phyloP scores from a whole-genome alignment of 768 basidiomycete genomes.

The Boletellus ananas region DNA sequence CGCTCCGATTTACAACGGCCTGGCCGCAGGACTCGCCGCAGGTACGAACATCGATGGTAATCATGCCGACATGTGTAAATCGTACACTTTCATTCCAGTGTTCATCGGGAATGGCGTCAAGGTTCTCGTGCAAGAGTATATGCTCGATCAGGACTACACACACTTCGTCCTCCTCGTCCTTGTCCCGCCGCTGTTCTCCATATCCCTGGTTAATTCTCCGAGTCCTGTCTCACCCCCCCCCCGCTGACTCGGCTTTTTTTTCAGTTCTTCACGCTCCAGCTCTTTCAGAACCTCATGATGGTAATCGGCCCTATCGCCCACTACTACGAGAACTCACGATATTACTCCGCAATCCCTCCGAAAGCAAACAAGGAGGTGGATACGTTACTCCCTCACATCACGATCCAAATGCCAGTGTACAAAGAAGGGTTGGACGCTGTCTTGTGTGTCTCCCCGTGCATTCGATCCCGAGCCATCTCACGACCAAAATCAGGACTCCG shows the following conservation, averaged over 20 bases:
- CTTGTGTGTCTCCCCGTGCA: constrained; percentile 35
- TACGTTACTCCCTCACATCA: constrained; percentile 44
- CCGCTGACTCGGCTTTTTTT: constrained; percentile 9
- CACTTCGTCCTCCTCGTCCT: constrained; percentile 41
- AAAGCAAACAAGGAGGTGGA: constrained; percentile 42
- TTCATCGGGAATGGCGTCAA: constrained; percentile 65
- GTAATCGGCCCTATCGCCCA: constrained; percentile 51
- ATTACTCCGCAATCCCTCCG: constrained; percentile 47
- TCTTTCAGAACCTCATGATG: constrained; percentile 37
- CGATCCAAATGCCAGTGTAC: constrained; percentile 58
- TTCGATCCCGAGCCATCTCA: neutral
- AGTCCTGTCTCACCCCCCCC: neutral
- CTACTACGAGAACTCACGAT: constrained; percentile 47
- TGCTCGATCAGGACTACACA: constrained; percentile 43
- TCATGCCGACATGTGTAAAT: neutral
- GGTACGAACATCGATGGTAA: constrained; percentile 4
- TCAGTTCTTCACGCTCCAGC: constrained; percentile 41
- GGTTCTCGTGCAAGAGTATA: constrained; percentile 52
- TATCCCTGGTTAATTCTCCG: constrained; percentile 39
- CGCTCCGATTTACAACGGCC: constrained; percentile 26
- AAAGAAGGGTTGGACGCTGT: constrained; percentile 52
- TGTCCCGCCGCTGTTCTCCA: constrained; percentile 41
- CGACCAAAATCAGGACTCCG: constrained; percentile 31
- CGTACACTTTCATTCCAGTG: constrained; percentile 32
- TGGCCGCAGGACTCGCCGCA: constrained; percentile 25